Percentiles rank a stretch among this genome's conserved stretches.
Evolutionary conservation across 2,329 filamentous ascomycete species (phyloP).

Genomic region (Gaeumannomyces tritici): DNA sequence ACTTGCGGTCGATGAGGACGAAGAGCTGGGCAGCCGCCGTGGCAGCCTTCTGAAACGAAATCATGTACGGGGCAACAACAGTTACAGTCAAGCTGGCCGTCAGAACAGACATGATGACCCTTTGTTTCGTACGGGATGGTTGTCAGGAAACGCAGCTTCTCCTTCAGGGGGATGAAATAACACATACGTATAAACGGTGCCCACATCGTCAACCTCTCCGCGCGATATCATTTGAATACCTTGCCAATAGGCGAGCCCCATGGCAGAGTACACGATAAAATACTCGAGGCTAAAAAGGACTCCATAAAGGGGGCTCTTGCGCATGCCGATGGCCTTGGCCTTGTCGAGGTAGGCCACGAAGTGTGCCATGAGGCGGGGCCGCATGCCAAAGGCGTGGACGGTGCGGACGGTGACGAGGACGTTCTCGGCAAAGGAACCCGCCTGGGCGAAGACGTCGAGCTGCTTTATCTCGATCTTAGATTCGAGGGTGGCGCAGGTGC

Average conservation of each 20-base stretch:
- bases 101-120: conserved; percentile 23
- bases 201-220: conserved; percentile 35
- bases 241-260: conserved; percentile 41
- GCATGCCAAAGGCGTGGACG: conserved; percentile 42
- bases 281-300: conserved; percentile 33
- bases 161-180: too few relatives aligned
- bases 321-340: too few relatives aligned
- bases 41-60: too few relatives aligned
- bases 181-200: too few relatives aligned
- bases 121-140: too few relatives aligned
- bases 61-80: too few relatives aligned
- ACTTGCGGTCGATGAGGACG: conserved; percentile 24
- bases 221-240: conserved; percentile 34
- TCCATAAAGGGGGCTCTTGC: neutral
- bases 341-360: too few relatives aligned
- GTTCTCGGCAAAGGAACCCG: conserved; percentile 36
- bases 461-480: conserved; percentile 26
- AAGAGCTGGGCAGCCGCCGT: conserved; percentile 25
- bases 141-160: too few relatives aligned
- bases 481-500: conserved; percentile 18
- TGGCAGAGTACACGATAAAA: conserved; percentile 36
- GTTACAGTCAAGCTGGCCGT: too few relatives aligned
- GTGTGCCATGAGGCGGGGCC: too few relatives aligned
- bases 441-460: conserved; percentile 16
- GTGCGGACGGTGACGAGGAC: conserved; percentile 37